Percentiles rank a stretch among this genome's conserved stretches.
Conservation (phyloP, 805 yeast genomes). For the Ogataea allantospora region DNA sequence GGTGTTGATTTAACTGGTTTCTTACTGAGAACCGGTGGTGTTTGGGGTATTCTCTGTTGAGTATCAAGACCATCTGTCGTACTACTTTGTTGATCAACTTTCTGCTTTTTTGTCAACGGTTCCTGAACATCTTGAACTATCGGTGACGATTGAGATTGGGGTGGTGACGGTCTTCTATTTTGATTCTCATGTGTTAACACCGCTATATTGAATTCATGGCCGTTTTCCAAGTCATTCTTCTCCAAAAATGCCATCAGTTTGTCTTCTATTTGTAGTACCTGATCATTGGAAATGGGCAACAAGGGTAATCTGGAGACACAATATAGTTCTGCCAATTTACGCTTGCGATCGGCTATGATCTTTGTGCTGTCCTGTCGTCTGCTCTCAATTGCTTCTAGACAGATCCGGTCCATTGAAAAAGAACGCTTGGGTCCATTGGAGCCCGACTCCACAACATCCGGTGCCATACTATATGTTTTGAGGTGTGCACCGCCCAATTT, state of each 20-base stretch:
- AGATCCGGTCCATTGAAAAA: constrained; percentile 39
- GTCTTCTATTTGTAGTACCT: constrained; percentile 38
- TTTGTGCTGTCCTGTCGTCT: constrained; percentile 42
- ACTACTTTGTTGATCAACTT: constrained; percentile 5
- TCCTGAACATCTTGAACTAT: constrained; percentile 9
- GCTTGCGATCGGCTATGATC: constrained; percentile 49
- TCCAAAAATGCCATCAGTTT: constrained; percentile 46
- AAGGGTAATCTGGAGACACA: constrained; percentile 54
- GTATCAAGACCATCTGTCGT: background rate
- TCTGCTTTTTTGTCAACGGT: constrained; percentile 16
- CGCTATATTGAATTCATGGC: constrained; percentile 37
- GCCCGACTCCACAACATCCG: constrained; percentile 9
- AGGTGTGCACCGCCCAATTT: constrained; percentile 14
- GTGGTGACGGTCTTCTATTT: constrained; percentile 30
- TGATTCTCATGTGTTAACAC: constrained; percentile 35
- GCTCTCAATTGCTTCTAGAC: constrained; percentile 45
- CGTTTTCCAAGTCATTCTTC: constrained; percentile 51
- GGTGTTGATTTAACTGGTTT: constrained; percentile 18
- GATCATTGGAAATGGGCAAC: constrained; percentile 41
- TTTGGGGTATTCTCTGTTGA: constrained; percentile 3
- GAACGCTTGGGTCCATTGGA: constrained; percentile 1
- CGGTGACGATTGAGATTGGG: constrained; percentile 18
- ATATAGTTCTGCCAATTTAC: constrained; percentile 60
- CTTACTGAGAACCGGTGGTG: constrained; percentile 9
- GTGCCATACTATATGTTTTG: constrained; percentile 9